Evolutionary conservation across 306 rosid genomes (phyloP), one percentile per base, ranked within the genome.

Genomic region (Glycyrrhiza uralensis): DNA sequence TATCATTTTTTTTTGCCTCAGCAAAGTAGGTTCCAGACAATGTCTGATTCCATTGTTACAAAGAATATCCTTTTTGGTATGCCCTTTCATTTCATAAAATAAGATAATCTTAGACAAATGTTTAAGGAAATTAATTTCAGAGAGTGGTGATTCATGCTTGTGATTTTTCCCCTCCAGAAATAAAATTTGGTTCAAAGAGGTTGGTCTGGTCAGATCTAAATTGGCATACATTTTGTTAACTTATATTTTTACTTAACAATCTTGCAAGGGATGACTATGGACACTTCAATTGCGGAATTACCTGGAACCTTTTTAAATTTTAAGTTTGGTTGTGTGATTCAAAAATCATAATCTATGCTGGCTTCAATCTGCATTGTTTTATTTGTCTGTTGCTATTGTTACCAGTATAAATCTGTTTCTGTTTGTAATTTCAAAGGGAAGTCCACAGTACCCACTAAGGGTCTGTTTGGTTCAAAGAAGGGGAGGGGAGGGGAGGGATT

Each of bases 11-110:
- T 69, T 72, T 87, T 26, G 2, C 29, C 29, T 4, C 97, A 90
- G 98, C 96, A 93, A 93, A 77, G 84, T 57, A 90, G 96, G 85
- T 93, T 88, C 87, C 97, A 93, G 81, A 75, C 91, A 60, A 90
- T 93, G 97, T 88, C 98, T 0, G 98, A 93, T 81, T 88, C 96
- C 74, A 93, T 93, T 72, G 87, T 93, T 68, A 84, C 96, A 52
- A 93, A 93, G 87, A 90, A 90, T 93, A 93, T 93, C 97, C 98
- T 93, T 90, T 76, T 72, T 41, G 10, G 1, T 38, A 2, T n/a
- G 24, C 28, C 30, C 18, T 77, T 77, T 20, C 10, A 50, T 24
- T 69, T 39, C 13, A 2, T 69, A 9, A 29, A 22, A 26, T 56
- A 22, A 32, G 47, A 10, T 54, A 13, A 14, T 51, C 24, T 2